Base-by-base conservation (phyloP, 1,284 basidiomycete species). In the Rhodotorula glutinis region DNA sequence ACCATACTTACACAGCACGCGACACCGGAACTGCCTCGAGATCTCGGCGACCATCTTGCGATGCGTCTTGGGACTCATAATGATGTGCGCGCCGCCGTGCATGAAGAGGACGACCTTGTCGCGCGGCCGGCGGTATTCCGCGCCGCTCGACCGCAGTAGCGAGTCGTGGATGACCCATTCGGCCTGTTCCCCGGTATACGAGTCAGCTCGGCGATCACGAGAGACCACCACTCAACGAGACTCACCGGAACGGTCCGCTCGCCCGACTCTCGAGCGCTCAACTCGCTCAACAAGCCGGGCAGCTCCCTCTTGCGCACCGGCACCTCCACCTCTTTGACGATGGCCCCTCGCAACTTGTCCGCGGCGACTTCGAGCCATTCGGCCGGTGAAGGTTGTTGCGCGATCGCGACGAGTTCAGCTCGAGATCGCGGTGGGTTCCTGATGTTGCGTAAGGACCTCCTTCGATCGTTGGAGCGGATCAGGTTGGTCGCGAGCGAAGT, bases 11-110 rank as follows among this genome's bases (percentile, higher is more conserved):
- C 61, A 57, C 1, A 67, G 33, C 2, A 55, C 58, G 11, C 55
- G 62, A 33, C 46, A 67, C 27, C 43, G n/a, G 23, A 63, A 57
- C 16, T 46, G 29, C 41, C 54, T 60, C 30, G 61, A 62, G 14
- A 67, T 43, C 7, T 43, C 30, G 2, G 69, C 49, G 17, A 60
- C 51, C 17, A 64, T 17, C 2, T 41, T 29, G 21, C 73, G 66
- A 16, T 44, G 21, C 43, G 43, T 44, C 43, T 73, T 70, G 5
- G 62, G 66, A 7, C 44, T 53, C 2, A 55, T 55, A 21, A 60
- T 67, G 38, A 72, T 41, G 33, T 55, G 65, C 23, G 62, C 60
- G 23, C 69, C 73, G 21, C 73, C 73, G 41, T 74, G 73, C 0
- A 69, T 33, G 47, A 70, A 71, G 2, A 74, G 63, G 5, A 74